These are phyloP conservation scores for Phragmites australis DNA, from an alignment of 176 grass and related monocot species.

Conservation along the genomic window DNA sequence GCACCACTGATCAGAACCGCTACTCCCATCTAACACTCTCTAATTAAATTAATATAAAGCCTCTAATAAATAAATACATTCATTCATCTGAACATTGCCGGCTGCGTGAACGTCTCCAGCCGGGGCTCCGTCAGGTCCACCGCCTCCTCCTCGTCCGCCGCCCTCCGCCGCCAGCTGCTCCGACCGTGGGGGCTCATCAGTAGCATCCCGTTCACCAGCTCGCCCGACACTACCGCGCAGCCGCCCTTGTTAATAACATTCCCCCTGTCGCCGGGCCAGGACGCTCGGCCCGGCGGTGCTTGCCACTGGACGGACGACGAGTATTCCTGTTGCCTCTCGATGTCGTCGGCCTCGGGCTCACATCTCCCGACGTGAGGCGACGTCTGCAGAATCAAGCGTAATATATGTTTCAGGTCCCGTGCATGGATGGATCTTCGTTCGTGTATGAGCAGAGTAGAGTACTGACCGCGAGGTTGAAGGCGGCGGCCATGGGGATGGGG, in stretches of 20 bases:
- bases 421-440: neutral
- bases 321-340: slow-evolving; percentile 41
- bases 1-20: neutral
- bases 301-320: slow-evolving; percentile 34
- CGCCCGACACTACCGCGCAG: slow-evolving; percentile 27
- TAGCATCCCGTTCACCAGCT: slow-evolving; percentile 41
- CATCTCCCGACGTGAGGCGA: slow-evolving; percentile 2
- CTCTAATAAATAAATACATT: neutral
- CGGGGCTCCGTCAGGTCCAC: slow-evolving; percentile 88
- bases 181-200: slow-evolving; percentile 42
- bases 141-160: slow-evolving; percentile 47
- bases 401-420: neutral
- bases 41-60: no score
- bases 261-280: slow-evolving; percentile 23
- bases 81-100: slow-evolving; percentile 31
- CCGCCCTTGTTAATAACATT: neutral
- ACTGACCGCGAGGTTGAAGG: slow-evolving; percentile 53
- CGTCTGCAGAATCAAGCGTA: neutral
- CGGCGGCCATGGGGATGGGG: slow-evolving; percentile 34
- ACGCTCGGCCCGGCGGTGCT: slow-evolving; percentile 1
- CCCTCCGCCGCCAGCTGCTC: slow-evolving; percentile 40
- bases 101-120: slow-evolving; percentile 70
- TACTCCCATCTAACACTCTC: neutral
- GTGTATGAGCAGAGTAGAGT: no score
- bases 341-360: neutral